Percentiles rank a stretch among this genome's conserved stretches.
These are phyloP conservation scores for Trametes coccinea DNA, from an alignment of 768 basidiomycete species.

Conservation along the genomic window DNA sequence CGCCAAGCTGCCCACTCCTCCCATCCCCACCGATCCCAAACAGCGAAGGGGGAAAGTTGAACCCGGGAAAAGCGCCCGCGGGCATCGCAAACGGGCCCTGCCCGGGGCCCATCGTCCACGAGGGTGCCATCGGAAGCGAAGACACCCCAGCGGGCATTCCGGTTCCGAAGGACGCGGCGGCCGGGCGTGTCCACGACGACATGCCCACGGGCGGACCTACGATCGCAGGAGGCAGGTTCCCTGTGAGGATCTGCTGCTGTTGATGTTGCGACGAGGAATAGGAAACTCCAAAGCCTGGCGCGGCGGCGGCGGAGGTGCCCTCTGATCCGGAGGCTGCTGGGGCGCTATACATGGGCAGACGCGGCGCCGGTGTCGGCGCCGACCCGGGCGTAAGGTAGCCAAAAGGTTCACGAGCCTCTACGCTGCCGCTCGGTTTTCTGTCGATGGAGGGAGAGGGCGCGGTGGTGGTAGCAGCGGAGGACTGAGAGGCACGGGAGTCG, in stretches of 20 bases:
- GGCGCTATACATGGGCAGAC: conserved; percentile 5
- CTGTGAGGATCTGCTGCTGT: neutral
- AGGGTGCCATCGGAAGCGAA: neutral
- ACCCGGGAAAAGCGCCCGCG: too few species aligned
- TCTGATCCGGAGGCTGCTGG: conserved; percentile 31
- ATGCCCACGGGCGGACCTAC: neutral
- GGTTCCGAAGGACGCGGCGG: neutral
- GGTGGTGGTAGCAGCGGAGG: conserved; percentile 23
- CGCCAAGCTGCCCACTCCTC: conserved; percentile 27
- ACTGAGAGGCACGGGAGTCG: neutral
- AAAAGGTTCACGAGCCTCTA: conserved; percentile 52
- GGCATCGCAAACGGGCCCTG: neutral
- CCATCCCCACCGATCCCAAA: conserved; percentile 17
- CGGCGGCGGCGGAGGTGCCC: neutral
- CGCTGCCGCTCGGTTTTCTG: neutral
- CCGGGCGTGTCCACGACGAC: neutral
- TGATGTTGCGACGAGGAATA: neutral
- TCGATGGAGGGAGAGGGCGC: conserved; percentile 1
- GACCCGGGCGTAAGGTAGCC: conserved; percentile 45
- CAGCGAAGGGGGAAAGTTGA: conserved; percentile 24
- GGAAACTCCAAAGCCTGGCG: neutral
- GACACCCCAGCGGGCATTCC: neutral
- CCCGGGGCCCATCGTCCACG: neutral
- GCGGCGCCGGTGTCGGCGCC: neutral
- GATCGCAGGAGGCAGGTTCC: neutral